These are phyloP conservation scores for Aspergillus luchuensis DNA, from an alignment of 2,329 filamentous ascomycete species.

Conservation along the genomic window DNA sequence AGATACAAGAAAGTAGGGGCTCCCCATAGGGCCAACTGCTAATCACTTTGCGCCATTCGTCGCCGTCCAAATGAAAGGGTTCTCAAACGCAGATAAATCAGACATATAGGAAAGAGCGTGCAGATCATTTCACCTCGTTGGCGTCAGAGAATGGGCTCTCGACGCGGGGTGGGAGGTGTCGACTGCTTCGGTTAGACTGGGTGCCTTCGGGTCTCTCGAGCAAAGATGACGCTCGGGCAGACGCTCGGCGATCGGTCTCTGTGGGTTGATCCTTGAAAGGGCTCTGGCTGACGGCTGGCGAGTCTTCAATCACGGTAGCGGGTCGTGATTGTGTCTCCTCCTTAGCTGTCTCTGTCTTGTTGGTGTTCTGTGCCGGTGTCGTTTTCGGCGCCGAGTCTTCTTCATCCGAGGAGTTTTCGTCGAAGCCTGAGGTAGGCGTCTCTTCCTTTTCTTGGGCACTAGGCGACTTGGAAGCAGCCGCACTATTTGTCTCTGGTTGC, in stretches of 20 bases:
- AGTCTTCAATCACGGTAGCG: conserved; percentile 34
- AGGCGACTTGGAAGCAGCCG: conserved; percentile 18
- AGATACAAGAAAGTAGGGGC: conserved; percentile 7
- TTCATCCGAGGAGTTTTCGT: conserved; percentile 38
- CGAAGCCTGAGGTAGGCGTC: conserved; percentile 34
- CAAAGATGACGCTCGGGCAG: conserved; percentile 24
- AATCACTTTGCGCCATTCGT: conserved; percentile 15
- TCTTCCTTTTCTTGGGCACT: conserved; percentile 21
- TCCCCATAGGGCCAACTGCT: conserved; percentile 1
- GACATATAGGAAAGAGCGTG: conserved; percentile 10
- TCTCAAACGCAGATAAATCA: conserved; percentile 8
- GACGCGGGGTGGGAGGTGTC: conserved; percentile 32
- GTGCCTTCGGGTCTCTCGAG: conserved; percentile 22
- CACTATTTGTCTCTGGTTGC: conserved; percentile 18
- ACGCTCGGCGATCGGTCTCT: conserved; percentile 25
- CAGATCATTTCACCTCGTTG: conserved; percentile 44
- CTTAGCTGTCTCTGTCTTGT: conserved; percentile 25
- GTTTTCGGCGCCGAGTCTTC: conserved; percentile 24
- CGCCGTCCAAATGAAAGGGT: conserved; percentile 2
- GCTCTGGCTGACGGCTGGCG: conserved; percentile 27
- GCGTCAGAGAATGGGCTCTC: conserved; percentile 49
- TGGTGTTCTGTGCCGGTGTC: conserved; percentile 13
- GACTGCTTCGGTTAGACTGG: conserved; percentile 36
- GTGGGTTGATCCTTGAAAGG: conserved; percentile 33
- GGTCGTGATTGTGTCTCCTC: conserved; percentile 23